Base-by-base conservation (phyloP, 306 rosid genomes). In the Senna tora region DNA sequence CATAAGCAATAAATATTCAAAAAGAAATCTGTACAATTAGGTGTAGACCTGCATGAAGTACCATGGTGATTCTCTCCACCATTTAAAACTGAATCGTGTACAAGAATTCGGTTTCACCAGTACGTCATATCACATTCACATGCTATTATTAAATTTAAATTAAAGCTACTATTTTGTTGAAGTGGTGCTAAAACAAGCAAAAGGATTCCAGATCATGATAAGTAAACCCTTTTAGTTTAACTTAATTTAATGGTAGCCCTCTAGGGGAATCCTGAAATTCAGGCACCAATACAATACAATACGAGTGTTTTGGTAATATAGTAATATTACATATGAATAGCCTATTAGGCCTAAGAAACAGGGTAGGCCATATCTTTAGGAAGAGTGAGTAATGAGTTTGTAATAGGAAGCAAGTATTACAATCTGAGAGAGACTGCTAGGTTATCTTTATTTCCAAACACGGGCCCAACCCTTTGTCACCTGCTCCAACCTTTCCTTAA, bases 351-450 rank as follows among this genome's bases (percentile, higher is more conserved):
- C 57, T 32, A 34, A 22, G 61, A 28, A 88, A 77, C 92, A 85
- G 74, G 62, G 78, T 38, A 76, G 85, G 81, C 41, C 80, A 67
- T 49, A 61, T 62, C 28, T 45, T 68, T 66, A 71, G 74, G 80
- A 83, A 49, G 59, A 65, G 61, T 28, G 39, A 25, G 64, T n/a
- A 65, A 57, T 28, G 39, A 25, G 64, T n/a, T 36, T 36, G 39
- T 5, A 36, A 7, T 36, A 36, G 39, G 3, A 36, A 45, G 46
- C 45, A 21, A 7, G 77, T 80, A 84, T 39, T 73, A 36, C 88
- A 86, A 73, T 61, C 74, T 69, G 79, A 82, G 58, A 69, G 20
- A 53, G 80, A 68, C 77, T 74, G 22, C 65, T 56, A 80, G 72
- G 80, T 77, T 78, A 61, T 66, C 82, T 77, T 77, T 6, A 61